Base-by-base conservation (phyloP, 2,329 filamentous ascomycete genomes). In the Sporothrix mexicana region DNA sequence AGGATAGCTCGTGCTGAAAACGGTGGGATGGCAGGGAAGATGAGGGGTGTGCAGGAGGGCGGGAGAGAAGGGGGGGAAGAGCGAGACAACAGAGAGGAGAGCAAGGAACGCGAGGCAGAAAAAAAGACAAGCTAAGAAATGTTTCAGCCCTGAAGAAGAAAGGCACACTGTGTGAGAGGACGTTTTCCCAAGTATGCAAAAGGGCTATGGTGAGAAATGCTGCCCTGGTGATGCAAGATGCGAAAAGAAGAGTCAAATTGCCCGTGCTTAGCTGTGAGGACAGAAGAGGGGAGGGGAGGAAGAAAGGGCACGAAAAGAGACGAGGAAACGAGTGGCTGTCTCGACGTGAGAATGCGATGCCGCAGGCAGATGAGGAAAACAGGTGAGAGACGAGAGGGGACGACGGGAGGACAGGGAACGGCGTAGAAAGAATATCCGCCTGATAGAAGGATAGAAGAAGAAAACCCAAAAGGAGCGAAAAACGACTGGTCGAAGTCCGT, bases 121-220 rank as follows among this genome's bases (percentile, higher is more conserved):
- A 51, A 69, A 51, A 72, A 62, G 45, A 70, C 47, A 57, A 66
- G 71, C 55, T 64, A 70, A 49, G 30, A 64, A 64, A 70, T 66
- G 71, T 64, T 69, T 69, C 66, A 64, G 71, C 57, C 66, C 71
- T 70, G 61, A 36, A 69, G 43, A 73, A 61, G 36, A 70, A 55
- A 64, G n/a, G 45, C 66, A 59, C 47, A 67, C 57, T 55, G 59
- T 36, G 7, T 4, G 5, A 61, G 36, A 8, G 12, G 30, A 10
- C 23, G 10, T 30, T 43, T 20, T 43, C 36, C 25, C 51, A 57
- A 51, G 30, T 69, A 57, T 57, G 67, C 67, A 41, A 57, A 20
- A 36, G 10, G 67, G 30, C 36, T 43, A 20, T 45, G 36, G 67
- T 61, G 51, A 49, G 55, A 70, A 62, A 47, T 49, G 68, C 68